Evolutionary conservation across 768 basidiomycete species (phyloP).

Genomic region (Leccinum obscurum): DNA sequence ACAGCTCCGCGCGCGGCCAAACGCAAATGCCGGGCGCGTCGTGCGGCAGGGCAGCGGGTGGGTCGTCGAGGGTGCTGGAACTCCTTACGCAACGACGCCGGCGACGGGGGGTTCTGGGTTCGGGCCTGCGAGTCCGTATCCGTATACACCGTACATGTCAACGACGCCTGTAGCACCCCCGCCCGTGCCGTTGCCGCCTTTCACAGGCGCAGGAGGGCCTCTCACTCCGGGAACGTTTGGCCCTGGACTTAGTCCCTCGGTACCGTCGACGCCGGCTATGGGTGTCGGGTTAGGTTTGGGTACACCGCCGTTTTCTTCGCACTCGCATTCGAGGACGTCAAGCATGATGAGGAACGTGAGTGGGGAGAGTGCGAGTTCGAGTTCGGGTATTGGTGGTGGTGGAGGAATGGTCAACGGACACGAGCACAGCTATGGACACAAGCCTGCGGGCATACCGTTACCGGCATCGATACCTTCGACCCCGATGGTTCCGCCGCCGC

Average conservation of each 20-base stretch:
- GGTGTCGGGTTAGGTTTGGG: constrained; percentile 30
- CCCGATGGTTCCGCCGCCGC: constrained; percentile 22
- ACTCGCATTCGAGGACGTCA: constrained; percentile 5
- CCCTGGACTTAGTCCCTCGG: constrained; percentile 24
- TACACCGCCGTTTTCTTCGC: constrained; percentile 19
- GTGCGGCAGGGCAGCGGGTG: constrained; percentile 60
- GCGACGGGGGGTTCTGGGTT: constrained; percentile 27
- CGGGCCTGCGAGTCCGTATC: constrained; percentile 27
- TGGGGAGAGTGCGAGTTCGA: constrained; percentile 6
- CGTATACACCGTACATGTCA: constrained; percentile 34
- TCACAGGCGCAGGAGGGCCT: neutral
- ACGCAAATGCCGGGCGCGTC: constrained; percentile 37
- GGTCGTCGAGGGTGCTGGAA: constrained; percentile 50
- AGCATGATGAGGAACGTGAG: constrained; percentile 14
- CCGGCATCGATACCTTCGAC: constrained; percentile 20
- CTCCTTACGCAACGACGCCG: constrained; percentile 41
- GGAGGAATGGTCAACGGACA: neutral
- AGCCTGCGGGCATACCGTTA: constrained; percentile 15
- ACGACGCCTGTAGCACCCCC: constrained; percentile 5
- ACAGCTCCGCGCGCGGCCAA: constrained; percentile 58
- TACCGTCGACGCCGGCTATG: constrained; percentile 28
- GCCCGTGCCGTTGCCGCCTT: neutral
- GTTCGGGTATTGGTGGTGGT: neutral
- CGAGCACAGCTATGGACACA: neutral
- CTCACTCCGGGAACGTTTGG: constrained; percentile 30